These are phyloP conservation scores for Cercospora sp. DNA, from an alignment of 2,329 filamentous ascomycete genomes.

Conservation along the genomic window DNA sequence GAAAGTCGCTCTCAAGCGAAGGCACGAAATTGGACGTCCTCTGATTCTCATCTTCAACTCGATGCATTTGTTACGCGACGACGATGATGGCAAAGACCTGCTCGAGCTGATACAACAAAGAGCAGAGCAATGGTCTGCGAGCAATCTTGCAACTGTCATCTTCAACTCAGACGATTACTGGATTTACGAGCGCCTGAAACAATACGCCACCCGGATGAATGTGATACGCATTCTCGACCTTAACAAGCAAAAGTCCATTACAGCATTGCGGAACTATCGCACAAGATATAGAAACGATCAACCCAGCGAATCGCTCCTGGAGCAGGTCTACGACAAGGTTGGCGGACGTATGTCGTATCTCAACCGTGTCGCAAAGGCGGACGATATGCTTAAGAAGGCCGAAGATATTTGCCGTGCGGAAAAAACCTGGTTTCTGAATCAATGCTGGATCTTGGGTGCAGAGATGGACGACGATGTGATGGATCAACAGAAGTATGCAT, in stretches of 20 bases:
- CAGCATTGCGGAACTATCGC: conserved; percentile 78
- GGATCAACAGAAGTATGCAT: conserved; percentile 95
- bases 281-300: conserved; percentile 70
- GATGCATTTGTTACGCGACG: conserved; percentile 84
- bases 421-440: conserved; percentile 77
- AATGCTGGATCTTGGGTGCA: conserved; percentile 72
- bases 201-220: conserved; percentile 91
- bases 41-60: conserved; percentile 94
- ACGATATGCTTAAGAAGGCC: conserved; percentile 77
- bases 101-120: conserved; percentile 93
- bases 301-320: conserved; percentile 56
- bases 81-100: conserved; percentile 88
- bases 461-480: conserved; percentile 97
- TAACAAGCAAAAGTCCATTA: conserved; percentile 72
- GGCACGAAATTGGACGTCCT: conserved; percentile 63
- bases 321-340: conserved; percentile 80
- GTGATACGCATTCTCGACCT: conserved; percentile 84
- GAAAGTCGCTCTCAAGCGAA: conserved; percentile 79
- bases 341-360: conserved; percentile 87
- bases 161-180: conserved; percentile 98
- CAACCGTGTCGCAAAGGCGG: conserved; percentile 83
- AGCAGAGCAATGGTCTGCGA: conserved; percentile 93
- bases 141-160: conserved; percentile 84
- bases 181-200: conserved; percentile 94
- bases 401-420: conserved; percentile 69